Evolutionary conservation across 495 filamentous ascomycete species (phyloP).

Genomic region (Aspergillus incahuasiensis): DNA sequence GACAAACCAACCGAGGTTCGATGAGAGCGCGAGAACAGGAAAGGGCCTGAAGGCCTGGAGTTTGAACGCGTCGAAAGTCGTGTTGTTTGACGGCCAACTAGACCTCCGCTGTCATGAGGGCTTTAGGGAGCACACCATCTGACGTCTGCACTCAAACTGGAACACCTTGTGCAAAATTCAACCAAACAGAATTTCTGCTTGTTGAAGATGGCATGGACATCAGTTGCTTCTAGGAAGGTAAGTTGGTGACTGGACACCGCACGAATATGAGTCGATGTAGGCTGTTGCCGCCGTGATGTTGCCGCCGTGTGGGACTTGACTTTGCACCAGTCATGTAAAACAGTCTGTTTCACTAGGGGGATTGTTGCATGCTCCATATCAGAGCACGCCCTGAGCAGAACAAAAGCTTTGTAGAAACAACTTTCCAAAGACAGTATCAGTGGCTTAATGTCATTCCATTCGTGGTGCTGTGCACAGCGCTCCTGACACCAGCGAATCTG

Average conservation of each 20-base stretch:
- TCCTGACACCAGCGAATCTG: background rate
- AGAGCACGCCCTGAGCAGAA: background rate
- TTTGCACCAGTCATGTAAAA: background rate
- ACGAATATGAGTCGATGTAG: background rate
- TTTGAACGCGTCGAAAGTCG: background rate
- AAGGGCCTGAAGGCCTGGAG: background rate
- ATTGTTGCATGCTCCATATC: background rate
- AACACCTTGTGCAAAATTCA: background rate
- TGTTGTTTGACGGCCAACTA: background rate
- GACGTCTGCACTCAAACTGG: background rate
- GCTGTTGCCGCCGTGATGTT: background rate
- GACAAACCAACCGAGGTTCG: background rate
- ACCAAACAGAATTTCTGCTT: background rate
- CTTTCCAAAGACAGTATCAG: background rate
- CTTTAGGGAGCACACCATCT: background rate
- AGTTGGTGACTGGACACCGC: background rate
- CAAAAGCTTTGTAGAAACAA: background rate
- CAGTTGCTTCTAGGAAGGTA: background rate
- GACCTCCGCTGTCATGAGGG: background rate
- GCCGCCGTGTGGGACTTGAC: background rate
- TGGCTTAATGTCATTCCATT: background rate
- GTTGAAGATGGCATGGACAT: background rate
- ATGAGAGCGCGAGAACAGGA: background rate
- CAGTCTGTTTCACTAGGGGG: no score
- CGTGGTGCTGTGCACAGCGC: background rate